Evolutionary conservation across 2,329 filamentous ascomycete genomes (phyloP), one percentile per base, ranked within the genome.

Genomic region (Leptodontidium sp.): DNA sequence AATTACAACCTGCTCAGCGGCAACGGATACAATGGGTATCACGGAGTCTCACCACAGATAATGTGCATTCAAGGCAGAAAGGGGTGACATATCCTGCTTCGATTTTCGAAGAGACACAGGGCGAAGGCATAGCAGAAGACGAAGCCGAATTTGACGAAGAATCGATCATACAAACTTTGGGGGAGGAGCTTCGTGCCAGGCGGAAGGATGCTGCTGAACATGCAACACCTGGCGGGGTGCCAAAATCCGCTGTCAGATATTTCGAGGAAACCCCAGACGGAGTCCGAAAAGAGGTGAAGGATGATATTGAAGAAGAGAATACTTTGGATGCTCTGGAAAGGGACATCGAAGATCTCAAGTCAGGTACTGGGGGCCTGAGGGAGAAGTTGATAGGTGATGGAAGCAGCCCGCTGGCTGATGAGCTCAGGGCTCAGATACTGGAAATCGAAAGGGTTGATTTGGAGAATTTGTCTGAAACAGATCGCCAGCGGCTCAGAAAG

Each of bases 211-310:
- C 50, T 47, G 35, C 35, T 43, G 40, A 65, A 47, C 40, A 47
- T 65, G 52, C 61, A 29, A 63, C 15, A 35, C 45, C 24, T 21
- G 61, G 47, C 9, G 61, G 50, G 24, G 38, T 57, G 17, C 70
- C 52, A 43, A 67, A 71, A 59, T 29, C 45, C 40, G 50, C 64
- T 17, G 61, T 77, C 57, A 71, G 65, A 68, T 76, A 71, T 55
- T 78, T 74, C 61, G 74, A 78, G 11, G 68, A 78, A 55, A 72
- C 70, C 5, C 71, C 72, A 45, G 75, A 77, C 71, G 77, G 77
- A 29, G 66, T 67, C 11, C 70, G 74, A 50, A 73, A 52, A 53
- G 76, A 77, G 66, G 63, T 72, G 14, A 49, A 67, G 17, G 70
- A 71, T 47, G 72, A 70, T 40, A 63, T 70, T n/a, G 74, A 74